Evolutionary conservation across 1,284 basidiomycete genomes (phyloP), one percentile per base, ranked within the genome.

Genomic region (Mycosarcoma mackinlayi): DNA sequence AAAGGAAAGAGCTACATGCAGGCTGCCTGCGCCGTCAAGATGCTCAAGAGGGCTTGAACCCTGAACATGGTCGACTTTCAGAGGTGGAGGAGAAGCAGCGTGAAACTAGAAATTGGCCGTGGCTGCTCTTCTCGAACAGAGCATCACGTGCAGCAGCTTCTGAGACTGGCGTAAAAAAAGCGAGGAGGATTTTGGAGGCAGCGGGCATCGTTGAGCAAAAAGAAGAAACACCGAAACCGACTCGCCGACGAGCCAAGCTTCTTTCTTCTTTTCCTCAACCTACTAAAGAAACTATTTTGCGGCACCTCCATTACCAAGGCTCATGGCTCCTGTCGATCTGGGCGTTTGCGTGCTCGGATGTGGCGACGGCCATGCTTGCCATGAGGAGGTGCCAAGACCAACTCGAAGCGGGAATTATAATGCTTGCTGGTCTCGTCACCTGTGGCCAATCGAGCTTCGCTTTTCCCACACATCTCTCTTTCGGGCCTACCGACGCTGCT

Each of bases 241-340:
- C 37, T 18, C 18, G 33, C 21, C 34, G 44, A 60, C 31, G 39
- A 11, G 16, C 11, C 2, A 19, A 39, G 18, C 34, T 44, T 6
- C 53, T 41, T 59, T 44, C 62, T 55, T 58, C 51, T 59, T 62
- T 40, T 66, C 58, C 48, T 62, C 55, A 65, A 66, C 67, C 67
- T 70, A 70, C 68, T 71, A 60, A 58, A 66, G 62, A 71, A 71
- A 65, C 62, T 62, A 50, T 41, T 42, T 23, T 31, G 10, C 14
- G 47, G 62, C 68, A 62, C 58, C 58, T 63, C 58, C 23, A 63
- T 64, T 71, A 71, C 62, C 68, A 71, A 71, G 53, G 68, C 68
- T 54, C 54, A 55, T 54, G 53, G 41, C 40, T 62, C 62, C 44
- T 48, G 59, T 70, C 59, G 53, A 51, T 57, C 34, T 40, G 48